Evolutionary conservation across 306 rosid genomes (phyloP), one percentile per base, ranked within the genome.

Genomic region (Quillaja saponaria): DNA sequence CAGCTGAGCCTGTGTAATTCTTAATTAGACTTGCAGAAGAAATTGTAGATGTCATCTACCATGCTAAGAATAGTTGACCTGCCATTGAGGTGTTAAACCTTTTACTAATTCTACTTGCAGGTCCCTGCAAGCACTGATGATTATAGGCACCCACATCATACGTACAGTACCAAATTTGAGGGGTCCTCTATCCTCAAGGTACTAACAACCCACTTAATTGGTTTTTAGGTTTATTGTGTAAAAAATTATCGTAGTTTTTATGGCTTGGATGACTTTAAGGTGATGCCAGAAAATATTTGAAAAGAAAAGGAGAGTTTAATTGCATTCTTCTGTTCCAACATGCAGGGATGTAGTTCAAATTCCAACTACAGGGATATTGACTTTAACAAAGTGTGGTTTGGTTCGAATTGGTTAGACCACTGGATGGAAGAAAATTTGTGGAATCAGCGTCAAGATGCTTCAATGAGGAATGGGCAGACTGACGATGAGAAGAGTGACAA

Each of bases 361-460:
- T 75, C 96, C 69, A 82, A 74, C 34, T 73, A 58, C 42, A 82
- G 85, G 74, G 79, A 89, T 55, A 65, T 57, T 10, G 68, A 72
- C 50, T 20, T 71, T 15, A 89, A 81, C 42, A 67, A 76, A 72
- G 55, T 78, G 10, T 74, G 63, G 20, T 71, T 73, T 3, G 78
- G 82, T 16, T 69, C 95, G 1, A 77, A 65, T 18, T 83, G 90
- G 96, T 75, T 86, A 48, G 95, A 89, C 54, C 76, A 72, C 61
- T 92, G 96, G 98, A 92, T 88, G 98, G 98, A 84, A 70, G 96
- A 92, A 75, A 86, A 71, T 53, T 34, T 71, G 0, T 69, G 80
- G 83, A 78, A 61, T 60, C 77, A 79, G 45, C 60, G 49, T 2
- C 52, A 76, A 8, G 76, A 80, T 20, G 40, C 69, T 37, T 75